Evolutionary conservation across 768 basidiomycete species (phyloP), one percentile per base, ranked within the genome.

Genomic region (Pluteus cervinus): DNA sequence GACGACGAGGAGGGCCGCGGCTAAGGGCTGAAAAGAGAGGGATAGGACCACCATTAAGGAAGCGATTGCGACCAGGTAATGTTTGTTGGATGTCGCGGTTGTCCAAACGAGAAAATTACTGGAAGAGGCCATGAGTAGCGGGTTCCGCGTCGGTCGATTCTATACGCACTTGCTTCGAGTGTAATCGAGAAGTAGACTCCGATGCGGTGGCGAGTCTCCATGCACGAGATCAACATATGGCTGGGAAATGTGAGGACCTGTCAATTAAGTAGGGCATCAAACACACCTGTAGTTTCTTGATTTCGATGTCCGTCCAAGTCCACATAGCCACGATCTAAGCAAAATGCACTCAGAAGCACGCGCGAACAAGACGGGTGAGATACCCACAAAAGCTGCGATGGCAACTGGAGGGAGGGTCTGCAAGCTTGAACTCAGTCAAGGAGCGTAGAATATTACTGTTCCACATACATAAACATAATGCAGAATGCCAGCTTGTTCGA

Each of bases 181-280:
- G 40, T 78, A 76, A 50, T 78, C 76, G 22, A 78, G 51, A 9
- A 78, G 53, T 10, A 76, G 53, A 53, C 72, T 73, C 6, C 66
- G 64, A 38, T 74, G 59, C 5, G 76, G 65, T 1, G 72, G 69
- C 1, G 75, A 67, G 40, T 75, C 65, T 1, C 76, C 76, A 33
- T 71, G 70, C 3, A 72, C 70, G 8, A 76, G 68, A 42, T 76
- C 74, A 16, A 78, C 66, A 47, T 76, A 78, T 5, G 76, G 76
- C 71, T 76, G 28, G 4, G 29, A 29, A 25, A 7, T 4, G 37
- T 34, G 11, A 29, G 31, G 29, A 15, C 5, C 18, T 10, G 32
- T 3, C 40, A 31, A 28, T 23, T 8, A 36, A 24, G 16, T 8
- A 3, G 22, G 26, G n/a, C 21, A n/a, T 22, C 18, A 20, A 4